phyloP scores from a whole-genome alignment of 164 flowering plant species.

The Amborella trichopoda region DNA sequence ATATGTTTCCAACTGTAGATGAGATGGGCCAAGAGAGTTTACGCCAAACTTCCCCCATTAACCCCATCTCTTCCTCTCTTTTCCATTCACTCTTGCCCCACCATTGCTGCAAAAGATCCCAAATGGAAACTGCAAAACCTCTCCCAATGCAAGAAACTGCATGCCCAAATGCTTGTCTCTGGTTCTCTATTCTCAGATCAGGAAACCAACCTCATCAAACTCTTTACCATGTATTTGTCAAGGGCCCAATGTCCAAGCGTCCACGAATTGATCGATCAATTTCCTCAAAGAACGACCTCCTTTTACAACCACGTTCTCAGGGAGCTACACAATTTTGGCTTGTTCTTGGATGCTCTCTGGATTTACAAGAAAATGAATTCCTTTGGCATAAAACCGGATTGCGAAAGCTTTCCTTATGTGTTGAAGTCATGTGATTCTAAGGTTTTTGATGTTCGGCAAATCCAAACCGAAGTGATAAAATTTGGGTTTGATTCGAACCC shows the following conservation, averaged over 20 bases:
- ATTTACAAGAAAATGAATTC: neutral
- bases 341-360: neutral
- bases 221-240: neutral
- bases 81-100: neutral
- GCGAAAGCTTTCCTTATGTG: neutral
- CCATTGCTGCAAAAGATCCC: neutral
- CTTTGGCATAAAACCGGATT: neutral
- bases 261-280: neutral
- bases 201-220: neutral
- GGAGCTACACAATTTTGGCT: neutral
- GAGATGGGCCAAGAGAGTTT: too few relatives aligned
- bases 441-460: neutral
- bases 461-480: neutral
- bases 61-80: neutral
- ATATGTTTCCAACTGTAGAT: too few relatives aligned
- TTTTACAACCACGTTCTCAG: neutral
- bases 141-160: slow-evolving; percentile 1
- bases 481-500: neutral
- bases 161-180: neutral
- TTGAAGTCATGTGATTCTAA: neutral
- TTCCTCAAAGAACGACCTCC: neutral
- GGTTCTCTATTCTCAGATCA: neutral
- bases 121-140: neutral
- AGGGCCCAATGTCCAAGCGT: neutral
- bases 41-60: slow-evolving; percentile 1